Conservation (phyloP, 805 yeast genomes). For the Lachancea nothofagi region DNA sequence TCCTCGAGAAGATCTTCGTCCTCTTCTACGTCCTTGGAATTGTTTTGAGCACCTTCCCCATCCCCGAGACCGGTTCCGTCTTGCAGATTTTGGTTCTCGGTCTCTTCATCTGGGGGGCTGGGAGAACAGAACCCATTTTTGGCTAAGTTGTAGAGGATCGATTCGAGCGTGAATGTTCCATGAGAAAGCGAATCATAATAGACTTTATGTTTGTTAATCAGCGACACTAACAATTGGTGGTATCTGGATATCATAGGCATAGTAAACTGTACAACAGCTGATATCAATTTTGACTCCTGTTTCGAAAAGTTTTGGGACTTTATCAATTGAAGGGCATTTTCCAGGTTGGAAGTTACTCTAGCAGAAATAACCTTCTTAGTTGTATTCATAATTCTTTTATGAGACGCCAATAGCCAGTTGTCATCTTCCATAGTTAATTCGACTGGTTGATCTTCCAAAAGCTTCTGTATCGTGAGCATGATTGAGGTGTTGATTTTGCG, state of each 20-base stretch:
- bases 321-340: slow-evolving; percentile 34
- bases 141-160: slow-evolving; percentile 54
- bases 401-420: slow-evolving; percentile 57
- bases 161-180: slow-evolving; percentile 55
- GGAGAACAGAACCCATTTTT: slow-evolving; percentile 91
- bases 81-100: slow-evolving; percentile 58
- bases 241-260: slow-evolving; percentile 63
- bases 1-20: slow-evolving; percentile 84
- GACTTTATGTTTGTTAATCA: slow-evolving; percentile 41
- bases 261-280: slow-evolving; percentile 50
- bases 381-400: slow-evolving; percentile 39
- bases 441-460: slow-evolving; percentile 35
- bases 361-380: slow-evolving; percentile 40
- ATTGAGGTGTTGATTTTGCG: slow-evolving; percentile 52
- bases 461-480: slow-evolving; percentile 62
- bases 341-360: slow-evolving; percentile 35
- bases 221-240: slow-evolving; percentile 38
- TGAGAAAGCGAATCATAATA: slow-evolving; percentile 53
- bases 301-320: slow-evolving; percentile 36
- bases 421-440: slow-evolving; percentile 47
- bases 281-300: slow-evolving; percentile 35
- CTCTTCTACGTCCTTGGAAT: slow-evolving; percentile 80
- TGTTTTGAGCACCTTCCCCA: slow-evolving; percentile 80
- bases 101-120: slow-evolving; percentile 59
- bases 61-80: slow-evolving; percentile 93